These are phyloP conservation scores for Aristolochia fimbriata DNA, from an alignment of 164 flowering plant species.

Conservation along the genomic window DNA sequence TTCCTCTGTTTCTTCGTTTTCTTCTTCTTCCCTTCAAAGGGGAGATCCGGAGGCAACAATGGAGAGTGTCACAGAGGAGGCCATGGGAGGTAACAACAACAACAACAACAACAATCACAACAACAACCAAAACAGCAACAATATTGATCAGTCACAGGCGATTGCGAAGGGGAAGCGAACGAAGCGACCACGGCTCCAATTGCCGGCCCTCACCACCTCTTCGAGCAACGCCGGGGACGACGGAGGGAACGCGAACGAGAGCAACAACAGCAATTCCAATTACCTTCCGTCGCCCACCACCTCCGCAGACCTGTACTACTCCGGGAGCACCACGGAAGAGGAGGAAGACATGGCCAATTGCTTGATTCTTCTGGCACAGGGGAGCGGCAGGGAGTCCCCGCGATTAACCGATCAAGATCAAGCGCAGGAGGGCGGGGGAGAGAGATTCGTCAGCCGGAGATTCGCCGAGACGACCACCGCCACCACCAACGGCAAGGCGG, in stretches of 20 bases:
- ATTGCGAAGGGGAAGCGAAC: slow-evolving; percentile 39
- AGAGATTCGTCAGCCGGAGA: slow-evolving; percentile 11
- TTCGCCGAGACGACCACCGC: slow-evolving; percentile 9
- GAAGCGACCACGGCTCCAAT: slow-evolving; percentile 33
- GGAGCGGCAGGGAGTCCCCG: slow-evolving; percentile 1
- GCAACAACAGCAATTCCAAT: background rate
- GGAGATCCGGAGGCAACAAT: background rate
- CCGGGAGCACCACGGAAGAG: slow-evolving; percentile 27
- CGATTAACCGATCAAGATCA: background rate
- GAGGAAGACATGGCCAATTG: slow-evolving; percentile 58
- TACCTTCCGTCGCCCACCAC: slow-evolving; percentile 7
- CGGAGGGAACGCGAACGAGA: background rate
- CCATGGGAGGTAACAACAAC: slow-evolving; percentile 4
- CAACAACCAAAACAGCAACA: background rate
- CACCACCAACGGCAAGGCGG: slow-evolving; percentile 15
- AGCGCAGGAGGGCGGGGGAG: slow-evolving; percentile 1
- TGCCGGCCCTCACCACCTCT: slow-evolving; percentile 16
- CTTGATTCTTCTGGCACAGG: slow-evolving; percentile 45
- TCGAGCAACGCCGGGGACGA: slow-evolving; percentile 11
- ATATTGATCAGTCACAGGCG: slow-evolving; percentile 1
- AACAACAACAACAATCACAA: slow-evolving; percentile 1
- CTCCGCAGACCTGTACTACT: slow-evolving; percentile 4
- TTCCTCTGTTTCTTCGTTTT: background rate
- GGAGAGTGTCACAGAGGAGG: slow-evolving; percentile 26
- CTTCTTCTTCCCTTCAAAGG: background rate